Evolutionary conservation across 164 flowering plant genomes (phyloP), one percentile per base, ranked within the genome.

Genomic region (Akebia trifoliata): DNA sequence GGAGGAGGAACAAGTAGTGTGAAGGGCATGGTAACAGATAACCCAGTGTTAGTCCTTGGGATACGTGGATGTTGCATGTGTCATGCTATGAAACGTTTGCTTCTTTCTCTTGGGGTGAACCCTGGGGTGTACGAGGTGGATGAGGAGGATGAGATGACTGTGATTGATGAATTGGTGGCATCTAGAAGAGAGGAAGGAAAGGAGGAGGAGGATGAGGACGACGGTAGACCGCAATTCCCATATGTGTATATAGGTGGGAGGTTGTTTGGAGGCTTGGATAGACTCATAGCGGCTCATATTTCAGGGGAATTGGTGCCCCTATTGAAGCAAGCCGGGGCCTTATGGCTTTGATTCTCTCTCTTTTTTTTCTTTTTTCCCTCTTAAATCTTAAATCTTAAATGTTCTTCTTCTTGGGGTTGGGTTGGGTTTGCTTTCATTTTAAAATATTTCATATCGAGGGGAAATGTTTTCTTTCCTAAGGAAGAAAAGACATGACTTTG

Each of bases 1-100:
- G 18, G 24, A 17, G 32, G 9, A 17, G n/a, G 37, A 40, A 28
- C 28, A 26, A 32, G 8, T n/a, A 32, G 48, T 20, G 26, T 79
- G 32, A 24, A 39, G 52, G 54, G 42, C 3, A 34, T 78, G 56
- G 82, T 81, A 2, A 36, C 69, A 17, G 92, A 88, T 70, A 91
- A 80, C 52, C 77, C 90, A 0, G 81, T 88, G 31, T 65, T 86
- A 2, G 81, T 91, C 44, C 63, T 91, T 36, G 81, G 81, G 0
- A 72, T 60, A 48, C 50, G 77, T 0, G 97, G 87, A 8, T 87
- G 96, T 55, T 91, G 94, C 64, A 82, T 91, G 97, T 72, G 80
- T 59, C 88, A 84, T 34, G 97, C 86, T 21, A 82, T 84, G 47
- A 81, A 75, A 56, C 70, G 78, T 5, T 62, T 91, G 68, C 73